A percentile compares a stretch with the other conserved stretches of the same genome.
Conservation (phyloP, 2,329 filamentous ascomycete species). For the Lasiodiplodia sp. region DNA sequence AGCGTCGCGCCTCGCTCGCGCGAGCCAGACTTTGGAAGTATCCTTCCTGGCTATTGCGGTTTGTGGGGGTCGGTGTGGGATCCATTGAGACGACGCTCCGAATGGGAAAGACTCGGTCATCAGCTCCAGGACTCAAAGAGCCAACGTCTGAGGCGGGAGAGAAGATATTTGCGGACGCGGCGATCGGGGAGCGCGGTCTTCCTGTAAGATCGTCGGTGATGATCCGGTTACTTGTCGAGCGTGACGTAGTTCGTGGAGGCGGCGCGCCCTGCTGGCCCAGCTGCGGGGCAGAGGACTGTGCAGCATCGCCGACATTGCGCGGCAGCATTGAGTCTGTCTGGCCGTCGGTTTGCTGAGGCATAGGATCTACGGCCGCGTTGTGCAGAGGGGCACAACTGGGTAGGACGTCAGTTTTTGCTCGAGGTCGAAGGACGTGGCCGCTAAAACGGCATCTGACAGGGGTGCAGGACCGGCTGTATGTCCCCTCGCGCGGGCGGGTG, state of each 20-base stretch:
- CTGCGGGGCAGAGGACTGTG: constrained; percentile 17
- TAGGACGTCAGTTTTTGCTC: constrained; percentile 15
- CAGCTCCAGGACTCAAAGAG: constrained; percentile 49
- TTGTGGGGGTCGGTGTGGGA: constrained; percentile 53
- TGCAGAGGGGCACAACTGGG: constrained; percentile 15
- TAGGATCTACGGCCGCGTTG: constrained; percentile 21
- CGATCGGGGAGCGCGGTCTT: constrained; percentile 28
- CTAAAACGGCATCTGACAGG: constrained; percentile 28
- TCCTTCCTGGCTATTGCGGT: constrained; percentile 40
- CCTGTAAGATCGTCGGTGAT: constrained; percentile 26
- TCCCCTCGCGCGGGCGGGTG: constrained; percentile 7
- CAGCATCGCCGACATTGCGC: background rate
- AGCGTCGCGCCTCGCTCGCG: constrained; percentile 39
- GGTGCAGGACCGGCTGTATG: constrained; percentile 17
- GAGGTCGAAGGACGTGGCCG: constrained; percentile 10
- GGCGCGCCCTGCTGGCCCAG: background rate
- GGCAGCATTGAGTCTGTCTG: constrained; percentile 7
- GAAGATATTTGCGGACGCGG: constrained; percentile 31
- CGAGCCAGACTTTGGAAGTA: constrained; percentile 47
- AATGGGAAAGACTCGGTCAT: constrained; percentile 79
- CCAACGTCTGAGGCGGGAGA: constrained; percentile 38
- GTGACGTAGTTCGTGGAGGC: constrained; percentile 11
- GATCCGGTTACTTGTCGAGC: constrained; percentile 19
- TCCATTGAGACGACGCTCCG: constrained; percentile 79
- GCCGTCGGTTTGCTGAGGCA: constrained; percentile 27